Percentiles rank a stretch among this genome's conserved stretches.
Conservation (phyloP, 2,329 filamentous ascomycete genomes). For the Trichoderma koningii region DNA sequence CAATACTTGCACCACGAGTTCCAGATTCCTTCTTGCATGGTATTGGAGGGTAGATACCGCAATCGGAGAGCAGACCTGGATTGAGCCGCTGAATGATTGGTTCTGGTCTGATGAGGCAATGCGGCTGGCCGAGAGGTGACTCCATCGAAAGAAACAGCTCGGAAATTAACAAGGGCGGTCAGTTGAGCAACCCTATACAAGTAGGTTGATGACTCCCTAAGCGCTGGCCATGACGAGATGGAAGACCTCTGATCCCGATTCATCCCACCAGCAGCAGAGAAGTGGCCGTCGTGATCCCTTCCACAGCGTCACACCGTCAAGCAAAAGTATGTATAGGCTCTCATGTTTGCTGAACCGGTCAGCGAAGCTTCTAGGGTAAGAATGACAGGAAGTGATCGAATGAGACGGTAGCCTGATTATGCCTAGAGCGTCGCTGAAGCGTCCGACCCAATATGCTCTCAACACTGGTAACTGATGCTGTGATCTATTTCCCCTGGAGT, state of each 20-base stretch:
- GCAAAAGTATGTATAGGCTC: too few relatives aligned
- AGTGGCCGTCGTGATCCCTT: neutral
- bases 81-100: neutral
- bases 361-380: constrained; percentile 6
- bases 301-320: neutral
- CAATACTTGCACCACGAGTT: neutral
- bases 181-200: neutral
- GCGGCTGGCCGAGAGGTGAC: neutral
- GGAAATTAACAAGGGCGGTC: constrained; percentile 1
- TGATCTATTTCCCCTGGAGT: too few relatives aligned
- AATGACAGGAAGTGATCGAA: neutral
- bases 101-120: neutral
- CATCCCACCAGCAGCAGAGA: neutral
- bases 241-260: neutral
- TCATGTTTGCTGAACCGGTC: constrained; percentile 3
- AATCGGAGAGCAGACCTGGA: neutral
- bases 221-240: neutral
- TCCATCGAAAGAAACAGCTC: neutral
- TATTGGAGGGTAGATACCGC: neutral
- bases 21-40: neutral
- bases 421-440: too few relatives aligned
- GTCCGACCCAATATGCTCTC: neutral
- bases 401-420: neutral
- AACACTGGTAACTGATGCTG: neutral
- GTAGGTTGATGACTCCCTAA: neutral